Conservation (phyloP, 176 grass and related monocot genomes). For the Poa annua region DNA sequence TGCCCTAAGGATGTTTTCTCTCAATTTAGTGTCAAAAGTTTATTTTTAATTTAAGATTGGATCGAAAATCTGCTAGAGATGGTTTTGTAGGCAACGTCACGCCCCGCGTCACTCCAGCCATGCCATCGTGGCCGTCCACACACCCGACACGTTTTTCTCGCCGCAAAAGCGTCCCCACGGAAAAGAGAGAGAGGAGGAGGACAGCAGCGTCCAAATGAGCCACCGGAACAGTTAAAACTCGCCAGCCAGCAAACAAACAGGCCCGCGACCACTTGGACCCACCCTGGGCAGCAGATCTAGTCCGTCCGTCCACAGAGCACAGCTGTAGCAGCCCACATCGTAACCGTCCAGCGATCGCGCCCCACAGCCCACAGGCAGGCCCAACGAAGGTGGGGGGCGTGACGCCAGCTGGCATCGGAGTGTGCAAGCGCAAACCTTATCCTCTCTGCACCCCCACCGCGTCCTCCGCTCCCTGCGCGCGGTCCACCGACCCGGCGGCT, state of each 20-base stretch:
- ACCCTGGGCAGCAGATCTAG: background rate
- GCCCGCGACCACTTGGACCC: background rate
- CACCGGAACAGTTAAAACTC: constrained; percentile 22
- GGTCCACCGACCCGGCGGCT: no score
- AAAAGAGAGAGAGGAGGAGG: background rate
- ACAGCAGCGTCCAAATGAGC: constrained; percentile 16
- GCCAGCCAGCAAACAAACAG: background rate
- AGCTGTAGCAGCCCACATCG: background rate
- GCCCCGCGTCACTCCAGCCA: constrained; percentile 18
- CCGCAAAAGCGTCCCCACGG: background rate
- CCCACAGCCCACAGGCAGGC: background rate
- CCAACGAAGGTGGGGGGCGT: constrained; percentile 57
- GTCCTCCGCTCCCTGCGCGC: background rate
- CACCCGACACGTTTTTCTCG: constrained; percentile 37
- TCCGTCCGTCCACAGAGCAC: background rate
- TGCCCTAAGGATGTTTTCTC: no score
- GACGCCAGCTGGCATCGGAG: constrained; percentile 75
- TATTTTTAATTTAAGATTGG: no score
- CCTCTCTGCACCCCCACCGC: constrained; percentile 33
- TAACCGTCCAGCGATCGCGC: constrained; percentile 24
- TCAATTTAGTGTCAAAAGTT: no score
- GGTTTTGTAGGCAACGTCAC: background rate
- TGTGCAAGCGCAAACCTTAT: constrained; percentile 57
- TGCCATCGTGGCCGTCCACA: background rate
- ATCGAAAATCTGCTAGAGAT: no score